These are phyloP conservation scores for Populus hybrid DNA, from an alignment of 441 rosid species.

Conservation along the genomic window DNA sequence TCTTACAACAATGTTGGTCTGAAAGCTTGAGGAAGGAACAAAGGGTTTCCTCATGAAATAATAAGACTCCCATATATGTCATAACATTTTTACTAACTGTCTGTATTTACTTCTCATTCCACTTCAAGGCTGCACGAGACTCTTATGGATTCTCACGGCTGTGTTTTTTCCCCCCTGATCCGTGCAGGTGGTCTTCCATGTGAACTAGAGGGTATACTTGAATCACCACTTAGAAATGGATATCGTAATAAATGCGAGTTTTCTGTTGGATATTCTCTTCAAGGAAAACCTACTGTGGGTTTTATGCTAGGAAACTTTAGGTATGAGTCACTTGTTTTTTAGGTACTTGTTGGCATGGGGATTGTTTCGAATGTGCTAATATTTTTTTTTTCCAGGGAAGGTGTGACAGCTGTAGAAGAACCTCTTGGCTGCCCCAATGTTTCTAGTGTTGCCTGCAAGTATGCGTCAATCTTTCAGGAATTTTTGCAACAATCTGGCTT, in stretches of 20 bases:
- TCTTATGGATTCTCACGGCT: background rate
- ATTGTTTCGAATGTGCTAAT: constrained; percentile 17
- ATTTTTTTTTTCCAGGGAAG: constrained; percentile 51
- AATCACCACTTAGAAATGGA: constrained; percentile 78
- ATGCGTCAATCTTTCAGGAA: constrained; percentile 77
- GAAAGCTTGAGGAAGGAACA: background rate
- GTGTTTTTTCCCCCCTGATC: background rate
- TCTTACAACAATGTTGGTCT: background rate
- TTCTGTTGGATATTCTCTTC: constrained; percentile 80
- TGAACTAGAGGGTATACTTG: constrained; percentile 73
- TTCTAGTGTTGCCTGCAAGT: constrained; percentile 63
- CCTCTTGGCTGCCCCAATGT: constrained; percentile 91
- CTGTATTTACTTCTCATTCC: background rate
- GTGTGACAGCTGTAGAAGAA: constrained; percentile 94
- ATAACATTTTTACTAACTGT: background rate
- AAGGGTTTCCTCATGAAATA: background rate
- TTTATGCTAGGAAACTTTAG: constrained; percentile 93
- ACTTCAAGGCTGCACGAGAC: constrained; percentile 2
- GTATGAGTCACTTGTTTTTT: constrained; percentile 30
- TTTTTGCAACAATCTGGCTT: constrained; percentile 65
- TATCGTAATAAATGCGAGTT: constrained; percentile 98
- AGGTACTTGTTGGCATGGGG: constrained; percentile 16
- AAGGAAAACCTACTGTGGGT: constrained; percentile 82
- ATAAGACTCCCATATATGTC: background rate
- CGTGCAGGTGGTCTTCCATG: constrained; percentile 86